Conservation (phyloP, 1,284 basidiomycete species). For the Schizophyllum amplum region DNA sequence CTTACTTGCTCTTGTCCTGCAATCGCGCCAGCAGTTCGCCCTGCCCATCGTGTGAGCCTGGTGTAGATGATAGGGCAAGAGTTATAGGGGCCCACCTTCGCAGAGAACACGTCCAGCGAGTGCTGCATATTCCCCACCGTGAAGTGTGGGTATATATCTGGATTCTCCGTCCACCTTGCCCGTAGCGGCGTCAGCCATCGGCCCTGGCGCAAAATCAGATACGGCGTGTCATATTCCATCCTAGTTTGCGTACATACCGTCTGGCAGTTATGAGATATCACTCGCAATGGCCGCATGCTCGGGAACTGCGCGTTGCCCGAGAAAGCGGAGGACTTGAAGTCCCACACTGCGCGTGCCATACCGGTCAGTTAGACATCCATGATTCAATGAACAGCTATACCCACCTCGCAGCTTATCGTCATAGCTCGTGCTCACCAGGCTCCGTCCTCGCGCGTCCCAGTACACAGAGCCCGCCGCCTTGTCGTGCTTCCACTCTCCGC, state of each 20-base stretch:
- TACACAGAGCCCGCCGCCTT: constrained; percentile 75
- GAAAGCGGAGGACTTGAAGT: constrained; percentile 43
- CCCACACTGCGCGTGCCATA: constrained; percentile 50
- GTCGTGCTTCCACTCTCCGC: constrained; percentile 58
- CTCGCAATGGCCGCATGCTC: constrained; percentile 51
- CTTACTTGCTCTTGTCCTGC: constrained; percentile 45
- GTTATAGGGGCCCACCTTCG: constrained; percentile 37
- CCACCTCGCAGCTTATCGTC: constrained; percentile 64
- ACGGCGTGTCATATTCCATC: no score
- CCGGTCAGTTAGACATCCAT: constrained; percentile 2
- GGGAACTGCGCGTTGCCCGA: constrained; percentile 40
- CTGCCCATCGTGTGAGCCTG: no score
- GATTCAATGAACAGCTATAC: constrained; percentile 18
- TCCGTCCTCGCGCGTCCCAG: constrained; percentile 70
- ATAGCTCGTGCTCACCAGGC: constrained; percentile 74
- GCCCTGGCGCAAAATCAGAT: constrained; percentile 50
- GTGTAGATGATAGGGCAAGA: constrained; percentile 1
- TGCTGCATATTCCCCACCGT: constrained; percentile 74
- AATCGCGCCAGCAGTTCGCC: constrained; percentile 58
- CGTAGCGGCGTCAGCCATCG: constrained; percentile 70
- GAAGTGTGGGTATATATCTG: constrained; percentile 72
- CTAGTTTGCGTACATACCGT: constrained; percentile 47
- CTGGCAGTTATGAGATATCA: constrained; percentile 66
- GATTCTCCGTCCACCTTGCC: constrained; percentile 69
- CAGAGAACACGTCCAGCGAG: constrained; percentile 62